Evolutionary conservation across 306 rosid genomes (phyloP).

Genomic region (Arachis stenosperma): DNA sequence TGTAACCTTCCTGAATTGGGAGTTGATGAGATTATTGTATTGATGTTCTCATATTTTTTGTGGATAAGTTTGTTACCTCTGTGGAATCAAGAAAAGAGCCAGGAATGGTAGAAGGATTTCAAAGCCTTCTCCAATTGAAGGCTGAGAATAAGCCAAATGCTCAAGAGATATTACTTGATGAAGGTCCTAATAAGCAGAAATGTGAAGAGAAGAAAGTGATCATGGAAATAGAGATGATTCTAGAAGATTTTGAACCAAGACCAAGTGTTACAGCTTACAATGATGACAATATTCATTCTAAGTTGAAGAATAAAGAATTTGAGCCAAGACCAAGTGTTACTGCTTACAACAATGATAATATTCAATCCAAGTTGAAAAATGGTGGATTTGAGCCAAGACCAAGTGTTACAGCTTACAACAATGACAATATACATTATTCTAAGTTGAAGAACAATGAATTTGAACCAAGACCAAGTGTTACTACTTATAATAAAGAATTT

Average conservation of each 20-base stretch:
- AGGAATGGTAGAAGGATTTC: not conserved
- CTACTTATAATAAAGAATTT: not conserved
- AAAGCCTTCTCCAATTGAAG: too few relatives aligned
- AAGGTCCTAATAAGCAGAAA: not conserved
- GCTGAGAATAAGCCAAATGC: too few relatives aligned
- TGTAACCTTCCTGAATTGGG: not conserved
- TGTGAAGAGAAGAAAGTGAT: not conserved
- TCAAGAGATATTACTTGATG: not conserved
- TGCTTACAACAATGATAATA: not conserved
- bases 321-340: not conserved
- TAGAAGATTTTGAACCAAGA: not conserved
- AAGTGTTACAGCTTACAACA: not conserved
- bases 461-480: not conserved
- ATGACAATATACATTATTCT: not conserved
- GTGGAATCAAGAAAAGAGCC: conserved; percentile 35
- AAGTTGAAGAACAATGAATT: too few relatives aligned
- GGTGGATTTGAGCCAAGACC: not conserved
- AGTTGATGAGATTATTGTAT: too few relatives aligned
- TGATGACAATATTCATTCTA: not conserved
- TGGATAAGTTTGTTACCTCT: conserved; percentile 29
- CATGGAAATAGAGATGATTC: not conserved
- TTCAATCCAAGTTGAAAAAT: too few relatives aligned
- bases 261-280: not conserved
- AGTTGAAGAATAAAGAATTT: not conserved
- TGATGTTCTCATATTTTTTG: not conserved